These are phyloP conservation scores for Deuterostichococcus epilithicus DNA, from an alignment of 139 green algal species.

Conservation along the genomic window DNA sequence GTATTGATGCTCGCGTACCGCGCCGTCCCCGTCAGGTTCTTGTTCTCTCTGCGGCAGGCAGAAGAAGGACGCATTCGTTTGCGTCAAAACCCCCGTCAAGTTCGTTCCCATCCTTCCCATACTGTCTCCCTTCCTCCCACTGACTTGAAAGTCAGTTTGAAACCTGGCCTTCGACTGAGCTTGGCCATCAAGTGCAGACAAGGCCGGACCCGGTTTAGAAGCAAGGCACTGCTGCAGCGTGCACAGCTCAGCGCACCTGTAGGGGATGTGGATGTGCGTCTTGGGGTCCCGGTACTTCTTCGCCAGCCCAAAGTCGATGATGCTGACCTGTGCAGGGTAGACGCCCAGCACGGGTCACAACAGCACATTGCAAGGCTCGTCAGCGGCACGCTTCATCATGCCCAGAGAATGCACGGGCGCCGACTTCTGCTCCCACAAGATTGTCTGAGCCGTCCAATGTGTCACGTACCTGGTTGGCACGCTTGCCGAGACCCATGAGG, in stretches of 20 bases:
- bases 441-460: neutral
- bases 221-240: too few relatives aligned
- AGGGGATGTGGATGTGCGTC: constrained; percentile 98
- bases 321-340: constrained; percentile 83
- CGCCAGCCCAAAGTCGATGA: constrained; percentile 99
- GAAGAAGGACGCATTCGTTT: neutral
- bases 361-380: too few relatives aligned
- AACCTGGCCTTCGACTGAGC: too few relatives aligned
- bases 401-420: neutral
- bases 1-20: constrained; percentile 99
- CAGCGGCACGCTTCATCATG: neutral
- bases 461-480: constrained; percentile 79
- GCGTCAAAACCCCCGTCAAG: neutral
- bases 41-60: constrained; percentile 97
- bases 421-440: too few relatives aligned
- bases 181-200: too few relatives aligned
- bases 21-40: constrained; percentile 98
- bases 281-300: constrained; percentile 99
- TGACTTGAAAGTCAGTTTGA: too few relatives aligned
- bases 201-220: too few relatives aligned
- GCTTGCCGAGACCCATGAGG: constrained; percentile 96
- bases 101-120: too few relatives aligned
- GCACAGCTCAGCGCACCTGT: constrained; percentile 41
- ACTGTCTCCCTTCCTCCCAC: too few relatives aligned
- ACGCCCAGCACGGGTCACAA: neutral